phyloP scores from a whole-genome alignment of 768 basidiomycete genomes.

The Kockovaella imperatae region DNA sequence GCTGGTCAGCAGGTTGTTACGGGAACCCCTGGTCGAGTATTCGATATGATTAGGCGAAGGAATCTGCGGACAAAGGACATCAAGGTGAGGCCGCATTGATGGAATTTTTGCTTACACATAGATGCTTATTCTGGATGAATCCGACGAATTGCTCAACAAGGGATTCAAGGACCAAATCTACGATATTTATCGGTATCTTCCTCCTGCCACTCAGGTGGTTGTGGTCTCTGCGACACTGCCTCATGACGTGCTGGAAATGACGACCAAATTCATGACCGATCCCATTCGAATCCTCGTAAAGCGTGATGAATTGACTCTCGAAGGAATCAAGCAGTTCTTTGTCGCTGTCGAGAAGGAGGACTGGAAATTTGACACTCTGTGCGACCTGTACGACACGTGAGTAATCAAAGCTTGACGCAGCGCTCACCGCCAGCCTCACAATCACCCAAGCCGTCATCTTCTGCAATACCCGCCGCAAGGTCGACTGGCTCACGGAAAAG shows the following conservation, averaged over 20 bases:
- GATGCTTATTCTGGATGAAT: constrained; percentile 49
- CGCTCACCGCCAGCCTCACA: constrained; percentile 53
- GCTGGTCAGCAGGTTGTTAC: constrained; percentile 97
- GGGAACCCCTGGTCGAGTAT: constrained; percentile 94
- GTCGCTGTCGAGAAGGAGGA: constrained; percentile 99
- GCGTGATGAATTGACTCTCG: constrained; percentile 96
- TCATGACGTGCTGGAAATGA: constrained; percentile 96
- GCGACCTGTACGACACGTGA: constrained; percentile 87
- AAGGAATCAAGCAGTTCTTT: constrained; percentile 52
- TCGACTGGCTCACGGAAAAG: constrained; percentile 98
- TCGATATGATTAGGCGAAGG: constrained; percentile 95
- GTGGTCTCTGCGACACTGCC: constrained; percentile 92
- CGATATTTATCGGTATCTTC: constrained; percentile 95
- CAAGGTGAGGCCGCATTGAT: constrained; percentile 71
- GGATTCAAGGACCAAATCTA: constrained; percentile 99
- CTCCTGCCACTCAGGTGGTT: constrained; percentile 94
- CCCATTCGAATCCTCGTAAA: constrained; percentile 97
- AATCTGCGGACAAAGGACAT: constrained; percentile 90
- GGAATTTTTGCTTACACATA: constrained; percentile 33
- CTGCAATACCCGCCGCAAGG: constrained; percentile 97
- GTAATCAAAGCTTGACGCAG: constrained; percentile 3
- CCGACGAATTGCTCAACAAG: constrained; percentile 92
- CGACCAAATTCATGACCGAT: constrained; percentile 95
- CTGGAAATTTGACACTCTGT: constrained; percentile 98
- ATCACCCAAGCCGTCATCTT: constrained; percentile 99